phyloP scores from a whole-genome alignment of 2,329 filamentous ascomycete genomes.

The Coniosporium tulheliwenetii region DNA sequence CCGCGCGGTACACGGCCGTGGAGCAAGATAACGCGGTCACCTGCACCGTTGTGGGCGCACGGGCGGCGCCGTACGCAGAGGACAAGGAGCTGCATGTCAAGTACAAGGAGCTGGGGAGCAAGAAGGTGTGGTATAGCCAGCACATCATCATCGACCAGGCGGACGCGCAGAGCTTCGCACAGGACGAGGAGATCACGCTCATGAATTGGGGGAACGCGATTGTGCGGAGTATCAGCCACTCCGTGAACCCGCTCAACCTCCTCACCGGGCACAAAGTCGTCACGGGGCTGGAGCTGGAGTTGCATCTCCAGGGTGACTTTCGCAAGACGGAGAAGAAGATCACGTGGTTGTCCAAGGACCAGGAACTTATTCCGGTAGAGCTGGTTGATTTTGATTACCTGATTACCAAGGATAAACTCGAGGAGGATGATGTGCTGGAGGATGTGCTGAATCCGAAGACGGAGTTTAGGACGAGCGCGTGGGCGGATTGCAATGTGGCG shows the following conservation, averaged over 20 bases:
- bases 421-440: constrained; percentile 74
- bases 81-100: constrained; percentile 81
- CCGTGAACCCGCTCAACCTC: constrained; percentile 29
- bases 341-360: constrained; percentile 72
- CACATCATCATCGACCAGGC: constrained; percentile 72
- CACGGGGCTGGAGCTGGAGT: constrained; percentile 58
- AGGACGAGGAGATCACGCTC: constrained; percentile 81
- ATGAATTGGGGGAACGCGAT: constrained; percentile 95
- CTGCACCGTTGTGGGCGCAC: constrained; percentile 18
- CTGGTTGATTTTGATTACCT: constrained; percentile 92
- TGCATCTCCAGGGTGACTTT: constrained; percentile 86
- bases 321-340: constrained; percentile 95
- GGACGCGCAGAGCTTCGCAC: constrained; percentile 66
- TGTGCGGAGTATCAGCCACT: constrained; percentile 48
- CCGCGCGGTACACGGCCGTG: constrained; percentile 38
- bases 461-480: constrained; percentile 55
- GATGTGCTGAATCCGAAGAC: constrained; percentile 68
- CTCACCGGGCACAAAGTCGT: constrained; percentile 35
- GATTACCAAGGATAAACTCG: constrained; percentile 86
- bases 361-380: constrained; percentile 66
- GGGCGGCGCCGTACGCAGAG: constrained; percentile 37
- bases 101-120: constrained; percentile 69
- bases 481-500: constrained; percentile 68
- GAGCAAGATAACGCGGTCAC: constrained; percentile 55
- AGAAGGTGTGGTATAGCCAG: constrained; percentile 68